These are phyloP conservation scores for Dendrocalamus latiflorus DNA, from an alignment of 202 grass and related monocot genomes.

Conservation along the genomic window DNA sequence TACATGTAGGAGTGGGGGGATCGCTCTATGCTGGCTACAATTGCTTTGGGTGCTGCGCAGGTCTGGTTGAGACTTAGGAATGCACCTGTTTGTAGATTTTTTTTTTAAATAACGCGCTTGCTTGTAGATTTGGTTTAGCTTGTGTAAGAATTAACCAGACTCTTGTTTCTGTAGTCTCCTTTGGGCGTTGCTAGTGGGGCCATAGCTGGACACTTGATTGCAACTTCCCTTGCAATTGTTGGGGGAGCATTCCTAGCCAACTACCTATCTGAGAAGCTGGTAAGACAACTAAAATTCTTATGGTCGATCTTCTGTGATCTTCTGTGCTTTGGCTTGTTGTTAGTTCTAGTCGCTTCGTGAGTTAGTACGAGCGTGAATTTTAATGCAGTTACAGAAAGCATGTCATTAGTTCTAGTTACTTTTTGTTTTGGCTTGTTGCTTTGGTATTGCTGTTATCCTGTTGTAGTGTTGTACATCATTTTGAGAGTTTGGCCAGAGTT, in stretches of 20 bases:
- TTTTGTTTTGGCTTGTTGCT: not conserved
- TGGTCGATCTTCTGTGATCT: not conserved
- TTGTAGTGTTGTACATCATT: not conserved
- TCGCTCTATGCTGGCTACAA: conserved; percentile 97
- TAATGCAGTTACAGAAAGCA: not conserved
- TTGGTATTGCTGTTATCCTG: not conserved
- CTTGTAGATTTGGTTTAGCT: not conserved
- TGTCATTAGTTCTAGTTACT: not conserved
- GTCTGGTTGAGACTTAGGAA: conserved; percentile 31
- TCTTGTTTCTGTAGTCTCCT: conserved; percentile 59
- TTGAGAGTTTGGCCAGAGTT: not conserved
- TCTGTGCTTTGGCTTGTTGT: not conserved
- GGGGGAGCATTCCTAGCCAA: conserved; percentile 88
- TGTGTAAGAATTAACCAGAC: not conserved
- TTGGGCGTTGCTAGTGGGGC: conserved; percentile 83
- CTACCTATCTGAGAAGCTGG: conserved; percentile 93
- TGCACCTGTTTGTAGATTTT: not conserved
- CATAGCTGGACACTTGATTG: conserved; percentile 79
- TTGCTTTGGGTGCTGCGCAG: conserved; percentile 93
- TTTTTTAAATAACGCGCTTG: not conserved
- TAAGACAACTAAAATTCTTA: conserved; percentile 18
- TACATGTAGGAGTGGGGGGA: conserved; percentile 76
- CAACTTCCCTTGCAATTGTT: conserved; percentile 76
- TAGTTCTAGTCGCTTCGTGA: not conserved
- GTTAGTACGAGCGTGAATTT: not conserved